These are phyloP conservation scores for Trifolium subterraneum DNA, from an alignment of 306 rosid genomes.

Conservation along the genomic window DNA sequence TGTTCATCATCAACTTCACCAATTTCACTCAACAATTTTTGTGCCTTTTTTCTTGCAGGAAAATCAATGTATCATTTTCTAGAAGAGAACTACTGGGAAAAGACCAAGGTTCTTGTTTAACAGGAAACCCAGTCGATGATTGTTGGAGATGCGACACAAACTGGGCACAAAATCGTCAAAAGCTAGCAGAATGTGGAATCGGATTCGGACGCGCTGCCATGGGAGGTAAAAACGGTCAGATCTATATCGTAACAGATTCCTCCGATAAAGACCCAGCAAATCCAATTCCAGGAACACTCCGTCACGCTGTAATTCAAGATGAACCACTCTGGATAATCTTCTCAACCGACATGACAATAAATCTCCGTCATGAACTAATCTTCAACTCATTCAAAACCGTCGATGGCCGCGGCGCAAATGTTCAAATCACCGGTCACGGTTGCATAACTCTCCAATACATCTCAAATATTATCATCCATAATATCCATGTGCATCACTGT, in stretches of 20 bases:
- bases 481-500: slow-evolving; percentile 85
- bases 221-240: slow-evolving; percentile 94
- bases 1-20: not conserved
- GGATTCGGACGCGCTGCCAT: slow-evolving; percentile 83
- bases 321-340: slow-evolving; percentile 91
- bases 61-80: slow-evolving; percentile 63
- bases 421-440: slow-evolving; percentile 82
- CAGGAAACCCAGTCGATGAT: slow-evolving; percentile 93
- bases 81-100: slow-evolving; percentile 59
- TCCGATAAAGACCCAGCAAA: slow-evolving; percentile 75
- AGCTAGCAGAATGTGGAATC: slow-evolving; percentile 86
- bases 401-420: slow-evolving; percentile 83
- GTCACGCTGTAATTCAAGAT: slow-evolving; percentile 89
- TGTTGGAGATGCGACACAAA: slow-evolving; percentile 85
- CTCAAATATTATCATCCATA: slow-evolving; percentile 84
- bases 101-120: slow-evolving; percentile 54
- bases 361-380: slow-evolving; percentile 76
- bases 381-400: slow-evolving; percentile 88
- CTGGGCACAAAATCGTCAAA: slow-evolving; percentile 75
- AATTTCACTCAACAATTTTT: not conserved
- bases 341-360: slow-evolving; percentile 75
- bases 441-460: slow-evolving; percentile 87
- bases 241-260: slow-evolving; percentile 87
- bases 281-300: slow-evolving; percentile 91
- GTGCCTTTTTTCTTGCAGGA: slow-evolving; percentile 52